phyloP scores from a whole-genome alignment of 352 stramenopile genomes.

The Phytophthora macrochlamydospora region DNA sequence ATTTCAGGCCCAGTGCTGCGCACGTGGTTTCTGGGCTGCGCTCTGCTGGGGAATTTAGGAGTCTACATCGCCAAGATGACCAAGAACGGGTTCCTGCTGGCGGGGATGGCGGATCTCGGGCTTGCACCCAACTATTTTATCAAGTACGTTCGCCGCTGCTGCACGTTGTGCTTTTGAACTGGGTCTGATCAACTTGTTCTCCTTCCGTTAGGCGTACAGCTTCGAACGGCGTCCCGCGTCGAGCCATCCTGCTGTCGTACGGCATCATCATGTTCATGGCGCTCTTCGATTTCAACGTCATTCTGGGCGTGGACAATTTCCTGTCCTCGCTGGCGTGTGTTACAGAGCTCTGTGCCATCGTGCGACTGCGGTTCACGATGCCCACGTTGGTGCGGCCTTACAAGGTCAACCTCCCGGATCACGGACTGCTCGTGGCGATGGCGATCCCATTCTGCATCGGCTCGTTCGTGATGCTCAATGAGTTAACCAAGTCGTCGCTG shows the following conservation, averaged over 20 bases:
- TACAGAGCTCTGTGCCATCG: slow-evolving; percentile 91
- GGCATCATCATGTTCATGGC: slow-evolving; percentile 88
- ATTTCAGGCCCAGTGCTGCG: slow-evolving; percentile 87
- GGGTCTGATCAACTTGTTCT: slow-evolving; percentile 21
- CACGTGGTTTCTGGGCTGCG: slow-evolving; percentile 90
- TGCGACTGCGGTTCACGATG: slow-evolving; percentile 86
- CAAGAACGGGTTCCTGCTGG: slow-evolving; percentile 93
- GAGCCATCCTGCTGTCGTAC: slow-evolving; percentile 87
- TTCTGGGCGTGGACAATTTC: slow-evolving; percentile 93
- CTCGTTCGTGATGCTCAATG: slow-evolving; percentile 68
- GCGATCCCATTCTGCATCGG: slow-evolving; percentile 66
- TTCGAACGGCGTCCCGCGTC: slow-evolving; percentile 59
- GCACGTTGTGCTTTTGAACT: slow-evolving; percentile 5
- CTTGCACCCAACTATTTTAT: slow-evolving; percentile 89
- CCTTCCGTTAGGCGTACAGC: slow-evolving; percentile 41
- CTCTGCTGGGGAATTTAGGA: slow-evolving; percentile 91
- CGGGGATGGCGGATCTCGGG: slow-evolving; percentile 87
- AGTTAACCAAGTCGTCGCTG: slow-evolving; percentile 62
- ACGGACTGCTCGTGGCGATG: slow-evolving; percentile 42
- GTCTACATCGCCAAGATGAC: slow-evolving; percentile 96
- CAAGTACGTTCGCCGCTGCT: slow-evolving; percentile 49
- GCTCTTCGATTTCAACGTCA: slow-evolving; percentile 88
- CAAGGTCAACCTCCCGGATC: slow-evolving; percentile 71
- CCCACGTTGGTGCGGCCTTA: slow-evolving; percentile 80
- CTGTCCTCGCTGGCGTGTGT: slow-evolving; percentile 91